Conservation (phyloP, 1,284 basidiomycete genomes). For the Fomes fomentarius region DNA sequence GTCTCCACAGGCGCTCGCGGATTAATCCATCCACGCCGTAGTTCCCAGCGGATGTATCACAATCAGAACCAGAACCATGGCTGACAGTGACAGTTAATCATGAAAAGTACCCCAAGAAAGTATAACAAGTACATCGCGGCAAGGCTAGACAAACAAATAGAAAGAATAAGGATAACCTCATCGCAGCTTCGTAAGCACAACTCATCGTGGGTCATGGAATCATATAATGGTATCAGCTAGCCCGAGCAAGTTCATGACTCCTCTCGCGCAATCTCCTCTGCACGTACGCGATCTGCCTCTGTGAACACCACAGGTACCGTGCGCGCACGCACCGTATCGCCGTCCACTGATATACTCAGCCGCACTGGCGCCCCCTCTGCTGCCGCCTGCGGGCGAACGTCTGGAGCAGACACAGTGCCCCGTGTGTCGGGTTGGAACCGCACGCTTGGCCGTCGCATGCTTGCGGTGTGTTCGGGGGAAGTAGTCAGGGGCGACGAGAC, state of each 20-base stretch:
- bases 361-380: not conserved
- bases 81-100: not conserved
- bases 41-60: not conserved
- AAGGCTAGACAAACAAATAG: not conserved
- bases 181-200: constrained; percentile 1
- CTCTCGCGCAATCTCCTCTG: constrained; percentile 14
- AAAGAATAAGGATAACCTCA: constrained; percentile 8
- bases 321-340: constrained; percentile 15
- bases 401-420: constrained; percentile 2
- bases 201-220: constrained; percentile 1
- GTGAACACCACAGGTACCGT: constrained; percentile 22
- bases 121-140: not conserved
- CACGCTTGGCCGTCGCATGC: constrained; percentile 10
- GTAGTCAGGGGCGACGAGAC: constrained; percentile 15
- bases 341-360: constrained; percentile 1
- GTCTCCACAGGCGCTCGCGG: no score
- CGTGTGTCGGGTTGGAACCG: constrained; percentile 19
- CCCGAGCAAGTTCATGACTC: not conserved
- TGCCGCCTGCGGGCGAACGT: constrained; percentile 7
- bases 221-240: no score
- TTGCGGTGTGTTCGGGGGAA: not conserved
- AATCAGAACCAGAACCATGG: not conserved
- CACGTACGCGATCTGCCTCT: constrained; percentile 15
- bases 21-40: no score
- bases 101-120: not conserved